Base-by-base conservation (phyloP, 2,329 filamentous ascomycete species). In the Periconia sp. region DNA sequence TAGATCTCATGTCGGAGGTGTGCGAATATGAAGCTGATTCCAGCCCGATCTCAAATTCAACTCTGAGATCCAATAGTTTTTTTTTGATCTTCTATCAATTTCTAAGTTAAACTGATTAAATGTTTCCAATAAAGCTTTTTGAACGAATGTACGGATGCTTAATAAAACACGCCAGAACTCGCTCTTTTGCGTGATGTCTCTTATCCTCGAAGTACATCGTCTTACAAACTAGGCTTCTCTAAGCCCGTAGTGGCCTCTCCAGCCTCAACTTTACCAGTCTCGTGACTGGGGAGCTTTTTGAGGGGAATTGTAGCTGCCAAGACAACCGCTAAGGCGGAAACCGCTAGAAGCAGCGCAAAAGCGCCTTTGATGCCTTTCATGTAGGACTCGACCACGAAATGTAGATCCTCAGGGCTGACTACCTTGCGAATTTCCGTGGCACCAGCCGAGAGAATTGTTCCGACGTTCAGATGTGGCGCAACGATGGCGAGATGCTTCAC, bases 271-370 rank as follows among this genome's bases (percentile, higher is more conserved):
- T 37, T 43, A 6, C 18, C 14, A 3, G 45, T 18, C 54, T 23
- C 52, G 41, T 9, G 54, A 59, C 14, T 50, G 37, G 33, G 55
- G n/a, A 55, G 50, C 45, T 37, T 58, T 41, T 51, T 58, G 14
- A 57, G 55, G 11, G 62, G 61, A 33, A 63, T 55, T 13, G 58
- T 11, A 15, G 63, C 37, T 3, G 62, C 33, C 6, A 63, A 13
- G 15, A 59, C 37, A 15, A 55, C 59, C 43, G 56, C 40, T n/a
- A 50, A 6, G 3, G 50, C 55, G 13, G 57, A 42, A 11, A 55
- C 54, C 18, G 74, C 79, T 86, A 80, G 52, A 80, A 78, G 62
- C 85, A 88, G 3, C 78, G 52, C 37, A 33, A 61, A 63, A 2
- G 55, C 60, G 35, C 52, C 52, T 50, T 59, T 62, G 45, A 62